phyloP scores from a whole-genome alignment of 1,139 yeast species.

The Hyphopichia fennica region DNA sequence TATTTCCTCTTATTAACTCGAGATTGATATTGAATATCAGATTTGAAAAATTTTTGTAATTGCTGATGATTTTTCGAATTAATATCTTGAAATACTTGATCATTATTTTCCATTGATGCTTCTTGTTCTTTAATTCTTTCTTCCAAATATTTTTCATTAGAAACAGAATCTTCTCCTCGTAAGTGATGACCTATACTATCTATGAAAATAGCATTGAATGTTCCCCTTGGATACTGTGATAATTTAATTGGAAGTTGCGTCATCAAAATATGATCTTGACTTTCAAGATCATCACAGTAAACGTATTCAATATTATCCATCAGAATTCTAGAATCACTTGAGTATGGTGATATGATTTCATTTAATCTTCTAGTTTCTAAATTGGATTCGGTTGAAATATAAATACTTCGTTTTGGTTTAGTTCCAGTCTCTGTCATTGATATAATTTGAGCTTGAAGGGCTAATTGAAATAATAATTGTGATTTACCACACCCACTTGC shows the following conservation, averaged over 20 bases:
- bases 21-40: constrained; percentile 26
- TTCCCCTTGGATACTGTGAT: constrained; percentile 28
- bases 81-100: constrained; percentile 16
- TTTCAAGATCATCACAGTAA: constrained; percentile 67
- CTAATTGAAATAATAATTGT: constrained; percentile 66
- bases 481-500: constrained; percentile 86
- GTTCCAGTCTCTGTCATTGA: constrained; percentile 11
- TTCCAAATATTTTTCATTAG: constrained; percentile 26
- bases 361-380: constrained; percentile 62
- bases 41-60: constrained; percentile 26
- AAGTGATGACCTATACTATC: constrained; percentile 90
- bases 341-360: constrained; percentile 27
- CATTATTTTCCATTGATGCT: constrained; percentile 11
- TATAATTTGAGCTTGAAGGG: constrained; percentile 52
- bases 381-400: constrained; percentile 75
- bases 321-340: constrained; percentile 22
- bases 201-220: constrained; percentile 58
- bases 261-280: constrained; percentile 69
- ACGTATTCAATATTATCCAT: constrained; percentile 58
- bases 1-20: constrained; percentile 41
- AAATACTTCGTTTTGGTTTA: constrained; percentile 47
- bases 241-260: constrained; percentile 68
- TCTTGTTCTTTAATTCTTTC: constrained; percentile 24
- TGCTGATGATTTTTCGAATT: constrained; percentile 29
- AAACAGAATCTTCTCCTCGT: constrained; percentile 52